These are phyloP conservation scores for Colletotrichum trifolii DNA, from an alignment of 2,329 filamentous ascomycete species.

Conservation along the genomic window DNA sequence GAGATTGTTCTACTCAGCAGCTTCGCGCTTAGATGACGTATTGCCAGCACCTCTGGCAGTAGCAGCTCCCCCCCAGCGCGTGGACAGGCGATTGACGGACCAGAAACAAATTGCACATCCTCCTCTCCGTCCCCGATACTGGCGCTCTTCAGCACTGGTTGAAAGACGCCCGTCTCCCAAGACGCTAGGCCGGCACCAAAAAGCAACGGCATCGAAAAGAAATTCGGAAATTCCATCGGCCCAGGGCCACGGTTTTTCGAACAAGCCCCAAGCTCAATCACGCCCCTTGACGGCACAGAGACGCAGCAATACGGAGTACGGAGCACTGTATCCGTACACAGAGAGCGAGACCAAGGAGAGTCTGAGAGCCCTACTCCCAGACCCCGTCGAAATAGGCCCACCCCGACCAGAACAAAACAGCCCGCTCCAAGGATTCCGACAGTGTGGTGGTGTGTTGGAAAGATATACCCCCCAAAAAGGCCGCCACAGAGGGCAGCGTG, in stretches of 20 bases:
- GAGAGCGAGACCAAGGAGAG: not conserved
- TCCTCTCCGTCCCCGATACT: not conserved
- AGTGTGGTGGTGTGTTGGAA: constrained; percentile 27
- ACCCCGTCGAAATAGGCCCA: constrained; percentile 27
- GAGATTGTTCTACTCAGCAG: not conserved
- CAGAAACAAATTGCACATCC: not conserved
- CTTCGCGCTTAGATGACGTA: constrained; percentile 5
- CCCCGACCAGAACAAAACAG: constrained; percentile 6
- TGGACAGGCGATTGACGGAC: constrained; percentile 3
- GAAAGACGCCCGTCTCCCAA: constrained; percentile 25
- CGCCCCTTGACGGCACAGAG: constrained; percentile 17
- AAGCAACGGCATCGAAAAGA: constrained; percentile 36
- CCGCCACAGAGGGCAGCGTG: constrained; percentile 36
- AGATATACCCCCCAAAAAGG: constrained; percentile 18
- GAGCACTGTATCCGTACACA: not conserved
- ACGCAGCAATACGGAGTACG: too few relatives aligned
- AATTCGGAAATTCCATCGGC: constrained; percentile 32
- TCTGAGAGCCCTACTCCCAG: constrained; percentile 23
- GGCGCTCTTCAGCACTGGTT: constrained; percentile 22
- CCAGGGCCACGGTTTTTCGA: constrained; percentile 30
- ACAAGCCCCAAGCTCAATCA: constrained; percentile 8
- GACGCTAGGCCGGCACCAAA: constrained; percentile 32
- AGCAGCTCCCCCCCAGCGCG: constrained; percentile 2
- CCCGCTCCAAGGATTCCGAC: constrained; percentile 30
- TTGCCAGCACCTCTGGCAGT: not conserved